Percentiles rank a stretch among this genome's conserved stretches.
Conservation (phyloP, 2,329 filamentous ascomycete genomes). For the Talaromyces atroroseus region DNA sequence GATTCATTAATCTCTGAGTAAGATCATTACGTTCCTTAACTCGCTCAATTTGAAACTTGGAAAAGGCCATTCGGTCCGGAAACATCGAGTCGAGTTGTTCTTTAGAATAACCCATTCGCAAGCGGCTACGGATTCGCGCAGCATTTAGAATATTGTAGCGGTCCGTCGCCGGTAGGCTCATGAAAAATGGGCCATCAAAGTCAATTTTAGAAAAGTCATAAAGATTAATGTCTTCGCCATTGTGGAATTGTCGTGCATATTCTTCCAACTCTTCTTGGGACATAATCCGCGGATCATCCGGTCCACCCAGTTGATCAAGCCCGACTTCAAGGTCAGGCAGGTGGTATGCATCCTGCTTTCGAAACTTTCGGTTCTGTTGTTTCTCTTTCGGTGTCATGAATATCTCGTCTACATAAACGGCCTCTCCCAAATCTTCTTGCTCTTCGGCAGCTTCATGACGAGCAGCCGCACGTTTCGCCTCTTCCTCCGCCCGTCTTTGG, state of each 20-base stretch:
- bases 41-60: conserved; percentile 89
- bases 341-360: conserved; percentile 92
- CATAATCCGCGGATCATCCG: conserved; percentile 94
- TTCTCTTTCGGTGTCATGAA: conserved; percentile 75
- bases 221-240: conserved; percentile 77
- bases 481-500: conserved; percentile 82
- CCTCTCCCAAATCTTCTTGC: conserved; percentile 63
- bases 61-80: conserved; percentile 94
- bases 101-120: conserved; percentile 94
- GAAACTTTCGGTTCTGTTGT: conserved; percentile 68
- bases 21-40: conserved; percentile 89
- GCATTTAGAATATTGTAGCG: conserved; percentile 97
- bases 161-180: conserved; percentile 80
- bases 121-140: conserved; percentile 74
- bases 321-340: conserved; percentile 75
- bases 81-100: conserved; percentile 97
- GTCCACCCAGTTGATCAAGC: conserved; percentile 78
- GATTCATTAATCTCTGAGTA: conserved; percentile 88
- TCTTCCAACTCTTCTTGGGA: conserved; percentile 88
- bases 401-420: conserved; percentile 85
- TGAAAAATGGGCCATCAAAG: conserved; percentile 92
- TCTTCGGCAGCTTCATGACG: conserved; percentile 35
- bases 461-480: conserved; percentile 52
- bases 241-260: conserved; percentile 87
- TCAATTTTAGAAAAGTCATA: conserved; percentile 99